Evolutionary conservation across 177 flowering plant genomes (phyloP), one percentile per base, ranked within the genome.

Genomic region (Telopea speciosissima): DNA sequence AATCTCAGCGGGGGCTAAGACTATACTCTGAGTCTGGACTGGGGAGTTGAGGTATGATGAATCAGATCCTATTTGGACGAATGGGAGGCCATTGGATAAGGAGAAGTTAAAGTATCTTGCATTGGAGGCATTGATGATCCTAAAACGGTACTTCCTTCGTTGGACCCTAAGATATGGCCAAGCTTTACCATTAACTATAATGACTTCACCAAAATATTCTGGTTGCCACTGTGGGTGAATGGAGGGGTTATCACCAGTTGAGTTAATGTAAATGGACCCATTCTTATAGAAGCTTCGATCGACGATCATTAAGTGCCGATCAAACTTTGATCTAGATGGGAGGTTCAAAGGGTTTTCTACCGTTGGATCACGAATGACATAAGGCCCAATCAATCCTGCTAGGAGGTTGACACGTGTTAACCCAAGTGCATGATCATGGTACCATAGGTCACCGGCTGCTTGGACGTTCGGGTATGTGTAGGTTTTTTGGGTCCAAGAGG

Each of bases 211-310:
- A 63, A 72, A 72, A 21, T 72, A 72, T 49, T 65, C 74, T 19
- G 74, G 74, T 13, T 72, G 74, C 74, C 74, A 72, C 4, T 72
- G 74, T 8, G 74, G 74, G 64, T 72, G 74, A 42, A 72, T 72
- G 9, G 44, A 28, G 1, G 74, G 74, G 64, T 72, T 66, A 22
- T 65, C 10, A 25, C 74, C 74, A 45, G 74, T 72, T 13, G n/a
- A 31, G 22, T 72, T 72, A 52, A 72, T 65, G 74, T 54, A 72
- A 0, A 72, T 0, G 3, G 69, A 72, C 0, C 74, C 74, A 26
- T 72, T 69, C 0, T 3, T 28, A 5, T 19, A 8, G 52, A 72
- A 72, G 69, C 74, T 72, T 12, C 74, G 69, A 5, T 72, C 74
- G 3, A 72, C 22, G 3, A 72, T 23, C 54, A 72, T 36, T 14